Percentiles rank a stretch among this genome's conserved stretches.
These are phyloP conservation scores for Punctularia strigosozonata DNA, from an alignment of 768 basidiomycete species.

Conservation along the genomic window DNA sequence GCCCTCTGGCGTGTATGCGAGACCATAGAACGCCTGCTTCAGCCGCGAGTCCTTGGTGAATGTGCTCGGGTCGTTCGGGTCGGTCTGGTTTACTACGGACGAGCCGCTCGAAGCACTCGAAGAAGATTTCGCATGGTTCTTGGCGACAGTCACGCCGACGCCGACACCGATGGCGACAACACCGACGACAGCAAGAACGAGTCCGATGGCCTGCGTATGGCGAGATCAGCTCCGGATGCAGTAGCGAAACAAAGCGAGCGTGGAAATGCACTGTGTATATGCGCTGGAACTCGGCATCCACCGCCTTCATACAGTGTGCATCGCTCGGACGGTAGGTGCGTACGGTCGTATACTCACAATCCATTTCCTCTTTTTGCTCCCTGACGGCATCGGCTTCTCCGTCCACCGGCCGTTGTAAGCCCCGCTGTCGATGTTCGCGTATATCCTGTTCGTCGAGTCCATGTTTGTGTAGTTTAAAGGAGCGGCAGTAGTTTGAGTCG, in stretches of 20 bases:
- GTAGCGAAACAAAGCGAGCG: too few relatives aligned
- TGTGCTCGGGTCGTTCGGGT: conserved; percentile 62
- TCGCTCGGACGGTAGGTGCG: background rate
- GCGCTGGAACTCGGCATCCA: background rate
- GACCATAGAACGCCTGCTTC: conserved; percentile 68
- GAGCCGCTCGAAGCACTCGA: conserved; percentile 12
- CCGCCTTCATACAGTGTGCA: background rate
- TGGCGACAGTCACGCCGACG: conserved; percentile 55
- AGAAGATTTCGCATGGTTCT: conserved; percentile 27
- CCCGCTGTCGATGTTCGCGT: conserved; percentile 18
- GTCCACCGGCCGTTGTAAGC: conserved; percentile 28
- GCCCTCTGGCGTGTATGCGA: conserved; percentile 78
- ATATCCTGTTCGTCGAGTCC: conserved; percentile 13
- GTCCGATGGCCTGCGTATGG: conserved; percentile 36
- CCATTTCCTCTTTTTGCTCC: conserved; percentile 28
- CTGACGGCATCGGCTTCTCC: conserved; percentile 19
- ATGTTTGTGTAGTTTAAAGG: conserved; percentile 10
- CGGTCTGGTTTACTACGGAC: conserved; percentile 21
- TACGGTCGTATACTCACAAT: conserved; percentile 32
- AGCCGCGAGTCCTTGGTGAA: conserved; percentile 63
- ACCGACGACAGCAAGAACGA: conserved; percentile 30
- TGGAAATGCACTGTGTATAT: conserved; percentile 8
- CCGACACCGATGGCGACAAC: conserved; percentile 48
- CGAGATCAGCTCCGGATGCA: background rate
- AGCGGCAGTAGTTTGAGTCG: conserved; percentile 13